These are phyloP conservation scores for Aspergillus sp. DNA, from an alignment of 2,329 filamentous ascomycete species.

Conservation along the genomic window DNA sequence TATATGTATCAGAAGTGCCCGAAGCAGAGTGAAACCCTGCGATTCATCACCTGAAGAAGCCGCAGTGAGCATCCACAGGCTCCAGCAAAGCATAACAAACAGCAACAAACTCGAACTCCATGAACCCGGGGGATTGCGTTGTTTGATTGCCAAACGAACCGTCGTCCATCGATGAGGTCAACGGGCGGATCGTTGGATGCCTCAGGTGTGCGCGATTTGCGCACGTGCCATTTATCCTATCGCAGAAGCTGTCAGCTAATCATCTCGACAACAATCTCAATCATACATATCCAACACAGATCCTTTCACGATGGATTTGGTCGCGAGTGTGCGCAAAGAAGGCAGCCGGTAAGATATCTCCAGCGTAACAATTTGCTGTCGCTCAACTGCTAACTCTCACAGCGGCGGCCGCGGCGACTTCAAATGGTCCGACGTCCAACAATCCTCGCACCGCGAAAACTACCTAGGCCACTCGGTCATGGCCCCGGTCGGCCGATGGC, in stretches of 20 bases:
- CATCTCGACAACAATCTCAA: not conserved
- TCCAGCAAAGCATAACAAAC: not conserved
- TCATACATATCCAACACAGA: not conserved
- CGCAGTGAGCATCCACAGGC: slow-evolving; percentile 4
- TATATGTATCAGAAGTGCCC: slow-evolving; percentile 12
- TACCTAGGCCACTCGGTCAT: slow-evolving; percentile 86
- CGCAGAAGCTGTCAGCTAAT: not conserved
- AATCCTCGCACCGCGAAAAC: slow-evolving; percentile 79
- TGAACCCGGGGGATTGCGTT: not conserved
- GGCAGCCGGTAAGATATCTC: slow-evolving; percentile 53
- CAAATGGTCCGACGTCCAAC: slow-evolving; percentile 91
- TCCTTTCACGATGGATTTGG: slow-evolving; percentile 67
- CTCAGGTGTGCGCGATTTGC: slow-evolving; percentile 7
- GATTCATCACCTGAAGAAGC: slow-evolving; percentile 4
- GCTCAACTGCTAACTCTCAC: slow-evolving; percentile 7
- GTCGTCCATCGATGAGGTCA: slow-evolving; percentile 13
- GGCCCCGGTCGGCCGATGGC: slow-evolving; percentile 88
- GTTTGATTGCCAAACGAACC: not conserved
- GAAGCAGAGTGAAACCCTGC: slow-evolving; percentile 9
- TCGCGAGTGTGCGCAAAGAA: slow-evolving; percentile 89
- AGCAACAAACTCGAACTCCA: not conserved
- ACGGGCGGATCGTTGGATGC: slow-evolving; percentile 5
- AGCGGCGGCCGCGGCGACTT: slow-evolving; percentile 86
- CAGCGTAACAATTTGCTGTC: not conserved
- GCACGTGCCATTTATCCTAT: slow-evolving; percentile 17